phyloP scores from a whole-genome alignment of 169 alveolate species.

The Plasmodium inui region DNA sequence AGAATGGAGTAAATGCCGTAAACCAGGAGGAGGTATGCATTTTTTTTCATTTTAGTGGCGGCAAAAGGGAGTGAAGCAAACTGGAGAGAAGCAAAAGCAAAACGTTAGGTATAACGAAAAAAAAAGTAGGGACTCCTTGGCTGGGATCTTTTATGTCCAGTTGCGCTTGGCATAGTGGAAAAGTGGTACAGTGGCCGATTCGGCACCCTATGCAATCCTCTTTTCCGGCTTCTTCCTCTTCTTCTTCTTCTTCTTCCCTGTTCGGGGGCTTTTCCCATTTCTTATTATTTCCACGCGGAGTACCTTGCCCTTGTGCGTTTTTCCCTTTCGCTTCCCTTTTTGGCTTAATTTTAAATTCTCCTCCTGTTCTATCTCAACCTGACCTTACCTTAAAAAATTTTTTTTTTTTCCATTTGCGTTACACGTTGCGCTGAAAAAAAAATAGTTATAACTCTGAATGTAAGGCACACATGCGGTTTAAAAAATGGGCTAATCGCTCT shows the following conservation, averaged over 20 bases:
- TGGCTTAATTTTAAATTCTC: background rate
- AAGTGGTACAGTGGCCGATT: background rate
- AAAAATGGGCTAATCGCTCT: background rate
- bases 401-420: background rate
- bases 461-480: background rate
- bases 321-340: conserved; percentile 17
- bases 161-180: background rate
- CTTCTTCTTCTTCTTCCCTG: background rate
- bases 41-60: conserved; percentile 53
- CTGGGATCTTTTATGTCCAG: background rate
- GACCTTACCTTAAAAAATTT: background rate
- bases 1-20: conserved; percentile 36
- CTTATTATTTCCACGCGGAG: background rate
- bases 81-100: background rate
- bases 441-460: background rate
- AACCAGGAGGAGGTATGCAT: conserved; percentile 48
- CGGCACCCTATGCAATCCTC: background rate
- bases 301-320: background rate
- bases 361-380: background rate
- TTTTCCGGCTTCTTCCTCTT: background rate
- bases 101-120: background rate
- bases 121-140: background rate
- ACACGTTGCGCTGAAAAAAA: background rate
- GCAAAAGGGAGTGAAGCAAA: background rate
- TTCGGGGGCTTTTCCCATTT: background rate